Conservation (phyloP, 2,329 filamentous ascomycete species). For the Neobulgaria alba region DNA sequence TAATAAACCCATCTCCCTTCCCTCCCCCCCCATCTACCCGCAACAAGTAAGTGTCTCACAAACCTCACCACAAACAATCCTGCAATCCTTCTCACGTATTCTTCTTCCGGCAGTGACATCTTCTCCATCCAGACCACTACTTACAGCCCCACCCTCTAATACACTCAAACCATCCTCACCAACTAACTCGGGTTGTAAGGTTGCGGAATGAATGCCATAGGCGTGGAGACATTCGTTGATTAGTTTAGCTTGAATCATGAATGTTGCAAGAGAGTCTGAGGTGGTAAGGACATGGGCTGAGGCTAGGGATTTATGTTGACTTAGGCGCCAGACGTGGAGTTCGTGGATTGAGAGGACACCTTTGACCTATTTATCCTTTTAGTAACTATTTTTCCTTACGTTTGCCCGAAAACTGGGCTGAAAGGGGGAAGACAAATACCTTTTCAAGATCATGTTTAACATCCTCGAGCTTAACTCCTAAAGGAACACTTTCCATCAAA, state of each 20-base stretch:
- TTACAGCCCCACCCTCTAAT: background rate
- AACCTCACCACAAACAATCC: constrained; percentile 15
- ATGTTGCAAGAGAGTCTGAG: constrained; percentile 45
- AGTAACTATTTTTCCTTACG: constrained; percentile 27
- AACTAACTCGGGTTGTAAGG: constrained; percentile 56
- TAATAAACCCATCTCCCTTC: too few relatives aligned
- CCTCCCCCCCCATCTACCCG: constrained; percentile 26
- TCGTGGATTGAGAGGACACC: constrained; percentile 62
- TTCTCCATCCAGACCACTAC: background rate
- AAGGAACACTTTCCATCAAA: constrained; percentile 57
- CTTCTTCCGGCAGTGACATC: background rate
- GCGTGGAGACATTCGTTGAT: constrained; percentile 63
- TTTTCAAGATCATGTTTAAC: constrained; percentile 62
- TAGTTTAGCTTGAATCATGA: constrained; percentile 51
- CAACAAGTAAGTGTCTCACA: constrained; percentile 20
- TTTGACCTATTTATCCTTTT: too few relatives aligned
- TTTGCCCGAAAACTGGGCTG: too few relatives aligned
- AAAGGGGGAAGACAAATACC: too few relatives aligned
- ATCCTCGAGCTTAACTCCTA: constrained; percentile 49
- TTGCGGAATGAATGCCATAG: constrained; percentile 64
- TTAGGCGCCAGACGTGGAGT: constrained; percentile 65
- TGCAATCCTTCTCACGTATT: constrained; percentile 7
- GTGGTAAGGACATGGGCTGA: constrained; percentile 60
- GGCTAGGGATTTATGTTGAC: constrained; percentile 61
- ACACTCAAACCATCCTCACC: constrained; percentile 2